Conservation (phyloP, 257 asterid genomes). For the Phtheirospermum japonicum region DNA sequence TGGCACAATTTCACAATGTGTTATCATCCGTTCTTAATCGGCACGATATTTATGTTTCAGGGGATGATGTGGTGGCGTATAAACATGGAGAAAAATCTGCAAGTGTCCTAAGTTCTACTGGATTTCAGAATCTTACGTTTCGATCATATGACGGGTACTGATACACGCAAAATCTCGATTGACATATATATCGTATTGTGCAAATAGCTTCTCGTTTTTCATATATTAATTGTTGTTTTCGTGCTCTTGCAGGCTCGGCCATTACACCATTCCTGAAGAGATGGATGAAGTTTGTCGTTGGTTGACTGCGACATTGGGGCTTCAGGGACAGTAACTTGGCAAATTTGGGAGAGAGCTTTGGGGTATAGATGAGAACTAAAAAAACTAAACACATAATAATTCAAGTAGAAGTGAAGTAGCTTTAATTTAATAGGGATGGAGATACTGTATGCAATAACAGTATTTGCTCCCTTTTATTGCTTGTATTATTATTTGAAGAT, state of each 20-base stretch:
- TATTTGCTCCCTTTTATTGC: slow-evolving; percentile 22
- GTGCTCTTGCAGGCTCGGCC: slow-evolving; percentile 56
- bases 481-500: neutral
- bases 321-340: slow-evolving; percentile 40
- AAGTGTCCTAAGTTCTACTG: slow-evolving; percentile 40
- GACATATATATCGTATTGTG: neutral
- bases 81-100: slow-evolving; percentile 69
- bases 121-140: slow-evolving; percentile 59
- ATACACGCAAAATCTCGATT: neutral
- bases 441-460: slow-evolving; percentile 21
- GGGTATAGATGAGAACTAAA: slow-evolving; percentile 25
- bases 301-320: slow-evolving; percentile 52
- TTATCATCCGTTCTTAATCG: no score
- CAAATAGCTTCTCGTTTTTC: neutral
- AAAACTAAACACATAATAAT: slow-evolving; percentile 23
- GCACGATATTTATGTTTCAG: slow-evolving; percentile 40
- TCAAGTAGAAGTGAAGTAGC: slow-evolving; percentile 28
- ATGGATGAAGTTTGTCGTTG: slow-evolving; percentile 59
- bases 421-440: slow-evolving; percentile 13
- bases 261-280: slow-evolving; percentile 72
- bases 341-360: neutral
- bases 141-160: slow-evolving; percentile 61
- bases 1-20: no score
- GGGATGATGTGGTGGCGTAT: slow-evolving; percentile 77
- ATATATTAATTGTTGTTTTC: neutral